Evolutionary conservation across 768 basidiomycete species (phyloP).

Genomic region (Dictyophora rubrovolvata): DNA sequence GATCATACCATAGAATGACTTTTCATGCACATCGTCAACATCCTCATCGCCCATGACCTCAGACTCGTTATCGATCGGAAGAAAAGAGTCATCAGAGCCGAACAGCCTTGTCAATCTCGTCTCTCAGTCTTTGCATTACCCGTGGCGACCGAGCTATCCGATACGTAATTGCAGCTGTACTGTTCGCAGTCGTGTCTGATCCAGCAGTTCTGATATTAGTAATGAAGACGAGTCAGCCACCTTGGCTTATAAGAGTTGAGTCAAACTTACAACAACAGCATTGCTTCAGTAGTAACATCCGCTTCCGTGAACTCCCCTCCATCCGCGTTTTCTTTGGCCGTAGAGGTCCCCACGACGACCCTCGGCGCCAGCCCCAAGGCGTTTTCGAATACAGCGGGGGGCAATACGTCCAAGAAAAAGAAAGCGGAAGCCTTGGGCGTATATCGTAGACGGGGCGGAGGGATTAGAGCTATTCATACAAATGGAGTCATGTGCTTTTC

Average conservation of each 20-base stretch:
- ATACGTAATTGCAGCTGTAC: slow-evolving; percentile 18
- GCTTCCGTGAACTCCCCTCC: neutral
- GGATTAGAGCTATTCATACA: slow-evolving; percentile 22
- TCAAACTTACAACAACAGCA: slow-evolving; percentile 4
- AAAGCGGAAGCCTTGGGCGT: slow-evolving; percentile 21
- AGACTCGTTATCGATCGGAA: neutral
- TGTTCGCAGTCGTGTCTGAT: slow-evolving; percentile 26
- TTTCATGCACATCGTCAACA: neutral
- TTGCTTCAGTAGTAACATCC: slow-evolving; percentile 5
- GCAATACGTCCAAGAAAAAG: neutral
- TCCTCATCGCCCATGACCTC: too few relatives aligned
- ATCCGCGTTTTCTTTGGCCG: neutral
- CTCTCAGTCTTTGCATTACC: slow-evolving; percentile 1
- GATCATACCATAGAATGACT: neutral
- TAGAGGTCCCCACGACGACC: neutral
- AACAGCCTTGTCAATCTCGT: slow-evolving; percentile 10
- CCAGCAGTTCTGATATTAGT: slow-evolving; percentile 22
- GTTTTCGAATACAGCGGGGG: neutral
- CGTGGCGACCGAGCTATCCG: slow-evolving; percentile 7
- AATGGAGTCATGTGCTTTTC: neutral
- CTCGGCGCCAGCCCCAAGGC: neutral
- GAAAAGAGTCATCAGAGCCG: neutral
- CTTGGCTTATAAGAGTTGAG: neutral
- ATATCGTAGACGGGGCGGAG: slow-evolving; percentile 20
- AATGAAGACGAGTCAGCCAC: too few relatives aligned